Base-by-base conservation (phyloP, 106 monocot genomes). In the Allium sativum region DNA sequence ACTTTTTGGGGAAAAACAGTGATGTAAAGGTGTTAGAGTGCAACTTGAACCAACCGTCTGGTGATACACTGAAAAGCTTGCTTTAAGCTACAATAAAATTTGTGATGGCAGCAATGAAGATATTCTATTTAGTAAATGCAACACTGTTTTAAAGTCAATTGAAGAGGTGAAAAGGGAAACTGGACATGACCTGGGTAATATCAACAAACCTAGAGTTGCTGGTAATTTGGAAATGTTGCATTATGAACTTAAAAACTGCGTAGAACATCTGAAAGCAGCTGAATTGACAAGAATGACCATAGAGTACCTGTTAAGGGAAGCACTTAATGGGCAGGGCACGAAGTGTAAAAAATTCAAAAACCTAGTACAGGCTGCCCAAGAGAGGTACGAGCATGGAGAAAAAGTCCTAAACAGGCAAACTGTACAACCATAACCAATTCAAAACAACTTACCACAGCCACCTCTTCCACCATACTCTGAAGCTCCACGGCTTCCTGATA, bases 61-160 rank as follows among this genome's bases (percentile, higher is more conserved):
- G 77, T 61, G 74, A 81, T 48, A 71, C 68, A 56, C 67, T 93
- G 77, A 85, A 53, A 93, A 85, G 61, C 73, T 93, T 19, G 58
- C 79, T 47, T 78, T 78, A 45, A 68, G 80, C 70, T 89, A 78
- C 71, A 59, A 76, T 31, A 74, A 69, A 68, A 72, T 78, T 52
- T 59, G 59, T 70, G 55, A 73, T 58, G 67, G 53, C 43, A 55
- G 68, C 73, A 75, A 80, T 58, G 93, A 89, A 64, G 79, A 80
- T 42, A 42, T 65, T 50, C 44, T 89, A 20, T 52, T 85, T 70
- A 67, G 65, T 52, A 93, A 78, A 74, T 93, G 89, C 50, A 64
- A 73, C 45, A 45, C 42, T 56, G 78, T 82, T 53, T 55, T 85
- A 55, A 81, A 21, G 66, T 68, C 60, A 41, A 20, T 82, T 54